Conservation (phyloP, 176 grass and related monocot species). For the Ampelocalamus luodianensis region DNA sequence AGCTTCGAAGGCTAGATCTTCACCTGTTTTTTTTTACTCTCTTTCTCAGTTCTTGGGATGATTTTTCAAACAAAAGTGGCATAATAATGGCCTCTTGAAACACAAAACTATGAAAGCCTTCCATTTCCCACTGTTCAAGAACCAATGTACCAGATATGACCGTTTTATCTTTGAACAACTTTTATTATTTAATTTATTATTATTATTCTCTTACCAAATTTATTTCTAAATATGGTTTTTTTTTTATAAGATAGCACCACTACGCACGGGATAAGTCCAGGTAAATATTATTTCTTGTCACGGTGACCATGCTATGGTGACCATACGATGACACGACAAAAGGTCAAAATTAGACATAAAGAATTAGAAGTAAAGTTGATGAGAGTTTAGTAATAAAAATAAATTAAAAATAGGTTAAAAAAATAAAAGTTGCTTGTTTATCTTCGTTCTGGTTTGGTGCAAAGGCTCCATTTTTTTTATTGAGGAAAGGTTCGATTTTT, state of each 20-base stretch:
- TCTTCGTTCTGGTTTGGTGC: neutral
- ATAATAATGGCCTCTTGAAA: neutral
- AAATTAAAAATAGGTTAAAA: too few relatives aligned
- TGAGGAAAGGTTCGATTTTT: neutral
- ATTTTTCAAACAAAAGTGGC: constrained; percentile 33
- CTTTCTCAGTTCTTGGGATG: neutral
- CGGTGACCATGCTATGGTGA: too few relatives aligned
- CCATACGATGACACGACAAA: too few relatives aligned
- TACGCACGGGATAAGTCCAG: too few relatives aligned
- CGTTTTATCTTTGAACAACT: neutral
- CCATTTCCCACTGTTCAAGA: constrained; percentile 23
- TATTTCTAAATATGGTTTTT: too few relatives aligned
- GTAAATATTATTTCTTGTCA: too few relatives aligned
- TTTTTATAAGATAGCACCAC: too few relatives aligned
- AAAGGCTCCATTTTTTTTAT: neutral
- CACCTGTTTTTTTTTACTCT: neutral
- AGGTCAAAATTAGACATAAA: too few relatives aligned
- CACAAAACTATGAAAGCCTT: neutral
- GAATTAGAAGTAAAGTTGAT: too few relatives aligned
- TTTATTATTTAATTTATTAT: too few relatives aligned
- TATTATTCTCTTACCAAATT: too few relatives aligned
- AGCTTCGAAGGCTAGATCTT: neutral
- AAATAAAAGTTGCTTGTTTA: neutral
- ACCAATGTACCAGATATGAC: constrained; percentile 13
- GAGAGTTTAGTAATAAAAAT: too few relatives aligned